phyloP scores from a whole-genome alignment of 495 filamentous ascomycete species.

The Neurospora terricola region DNA sequence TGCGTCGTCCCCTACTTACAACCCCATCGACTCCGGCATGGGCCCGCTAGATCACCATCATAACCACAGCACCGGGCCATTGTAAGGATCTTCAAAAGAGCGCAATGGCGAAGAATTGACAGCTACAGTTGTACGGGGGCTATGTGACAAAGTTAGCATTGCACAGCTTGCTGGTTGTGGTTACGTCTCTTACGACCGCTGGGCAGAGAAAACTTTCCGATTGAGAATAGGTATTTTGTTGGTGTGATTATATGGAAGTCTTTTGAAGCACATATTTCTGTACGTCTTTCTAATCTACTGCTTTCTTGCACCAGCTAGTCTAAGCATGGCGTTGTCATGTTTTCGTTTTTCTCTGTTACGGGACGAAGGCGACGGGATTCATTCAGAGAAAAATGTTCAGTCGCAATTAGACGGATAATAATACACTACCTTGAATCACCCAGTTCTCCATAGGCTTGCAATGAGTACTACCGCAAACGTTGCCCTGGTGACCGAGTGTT shows the following conservation, averaged over 20 bases:
- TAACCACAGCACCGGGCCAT: constrained; percentile 1
- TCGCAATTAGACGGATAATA: not conserved
- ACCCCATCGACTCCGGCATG: constrained; percentile 13
- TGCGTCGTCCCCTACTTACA: constrained; percentile 1
- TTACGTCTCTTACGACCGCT: not conserved
- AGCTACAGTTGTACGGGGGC: not conserved
- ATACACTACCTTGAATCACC: not conserved
- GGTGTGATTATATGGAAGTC: not conserved
- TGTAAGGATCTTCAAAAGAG: not conserved
- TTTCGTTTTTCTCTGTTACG: not conserved
- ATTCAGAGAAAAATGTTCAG: not conserved
- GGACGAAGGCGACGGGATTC: not conserved
- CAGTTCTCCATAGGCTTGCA: not conserved
- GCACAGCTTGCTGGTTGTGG: not conserved
- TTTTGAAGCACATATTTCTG: not conserved
- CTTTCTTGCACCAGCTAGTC: not conserved
- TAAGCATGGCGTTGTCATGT: not conserved
- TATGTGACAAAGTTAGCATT: not conserved
- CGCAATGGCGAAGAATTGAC: not conserved
- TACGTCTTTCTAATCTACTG: not conserved
- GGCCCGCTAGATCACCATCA: constrained; percentile 20
- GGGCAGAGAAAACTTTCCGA: not conserved
- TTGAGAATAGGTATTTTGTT: not conserved
- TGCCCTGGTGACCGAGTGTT: not conserved
- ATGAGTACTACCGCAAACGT: not conserved